Base-by-base conservation (phyloP, 2,329 filamentous ascomycete species). In the Microdochium paspali region DNA sequence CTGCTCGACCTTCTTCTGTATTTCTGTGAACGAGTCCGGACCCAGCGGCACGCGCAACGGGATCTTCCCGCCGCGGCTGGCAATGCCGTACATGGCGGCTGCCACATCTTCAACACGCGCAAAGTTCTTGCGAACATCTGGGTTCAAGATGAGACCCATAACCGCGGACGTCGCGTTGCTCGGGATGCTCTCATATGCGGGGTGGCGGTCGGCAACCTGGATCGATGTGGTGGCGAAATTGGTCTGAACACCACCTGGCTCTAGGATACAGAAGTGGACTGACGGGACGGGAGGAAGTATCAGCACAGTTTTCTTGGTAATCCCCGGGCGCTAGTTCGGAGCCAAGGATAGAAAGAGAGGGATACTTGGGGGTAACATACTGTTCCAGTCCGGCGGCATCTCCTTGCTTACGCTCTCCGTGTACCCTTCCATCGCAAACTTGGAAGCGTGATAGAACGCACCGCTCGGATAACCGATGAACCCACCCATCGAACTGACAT, bases 401-500 rank as follows among this genome's bases (percentile, higher is more conserved):
- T 76, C 72, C 51, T 66, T 69, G 0, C 64, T 59, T 0, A 76
- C 53, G 1, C 66, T 60, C 50, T 76, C 70, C 0, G 72, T 72
- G 51, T 67, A 73, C 0, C 71, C 72, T 51, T 73, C 70, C 10
- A 72, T 53, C 0, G 68, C 70, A 47, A 70, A 72, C 56, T 73
- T 73, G 46, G 59, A 60, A 0, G 63, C 63, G 40, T 69, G 66
- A 45, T 72, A 72, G 44, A 64, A 66, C 0, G 64, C 58, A 26
- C 57, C 53, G 1, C 62, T 61, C 1, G 67, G 62, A 25, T 58
- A 64, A 1, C 59, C 65, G 9, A 58, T 49, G 46, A 59, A 64
- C 0, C 69, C 69, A 3, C 73, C 76, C 55, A 82, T 70, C 3
- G 73, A 77, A 4, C 72, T 76, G 32, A 81, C 59, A 50, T 81